Base-by-base conservation (phyloP, 805 yeast genomes). In the Huiozyma sinensis region DNA sequence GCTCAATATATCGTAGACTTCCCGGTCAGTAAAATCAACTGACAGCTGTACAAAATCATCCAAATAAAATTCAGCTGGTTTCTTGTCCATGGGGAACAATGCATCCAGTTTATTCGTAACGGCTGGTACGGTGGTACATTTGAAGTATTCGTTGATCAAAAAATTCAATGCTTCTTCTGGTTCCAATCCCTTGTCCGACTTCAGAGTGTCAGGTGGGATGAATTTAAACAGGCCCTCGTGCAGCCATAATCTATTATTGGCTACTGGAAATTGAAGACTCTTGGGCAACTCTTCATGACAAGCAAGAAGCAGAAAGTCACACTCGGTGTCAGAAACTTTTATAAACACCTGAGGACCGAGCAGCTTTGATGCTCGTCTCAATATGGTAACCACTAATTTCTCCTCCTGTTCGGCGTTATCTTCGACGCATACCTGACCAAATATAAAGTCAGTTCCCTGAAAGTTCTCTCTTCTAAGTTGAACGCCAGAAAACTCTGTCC, bases 301-400 rank as follows among this genome's bases (percentile, higher is more conserved):
- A 47, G 76, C 80, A 7, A 73, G 67, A 38, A 80, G 54, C 7
- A 79, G 41, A 39, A 73, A 71, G 46, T 81, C 86, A 6, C 79
- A 76, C 39, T 75, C 81, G 1, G 70, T 67, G 51, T 79, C 85
- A 46, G 66, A 63, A 2, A 66, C 47, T 35, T 69, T 73, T 5
- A 76, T 65, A 52, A 63, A 74, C 2, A 75, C 42, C 68, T 70
- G 43, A 7, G 36, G 39, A 5, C 51, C 51, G 6, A 44, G 24
- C 11, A 36, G 49, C 27, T 32, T 49, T 5, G 72, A 62, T 42
- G 74, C 62, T 4, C 65, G 56, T 46, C 58, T 61, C 6, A 78
- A 52, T 0, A 77, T 41, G 6, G 63, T 56, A 1, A 70, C 55
- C 5, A 76, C 48, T 6, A 79, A 53, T 59, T 70, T 61, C 44